Base-by-base conservation (phyloP, 148 eudicot species). In the Arctostaphylos glauca region DNA sequence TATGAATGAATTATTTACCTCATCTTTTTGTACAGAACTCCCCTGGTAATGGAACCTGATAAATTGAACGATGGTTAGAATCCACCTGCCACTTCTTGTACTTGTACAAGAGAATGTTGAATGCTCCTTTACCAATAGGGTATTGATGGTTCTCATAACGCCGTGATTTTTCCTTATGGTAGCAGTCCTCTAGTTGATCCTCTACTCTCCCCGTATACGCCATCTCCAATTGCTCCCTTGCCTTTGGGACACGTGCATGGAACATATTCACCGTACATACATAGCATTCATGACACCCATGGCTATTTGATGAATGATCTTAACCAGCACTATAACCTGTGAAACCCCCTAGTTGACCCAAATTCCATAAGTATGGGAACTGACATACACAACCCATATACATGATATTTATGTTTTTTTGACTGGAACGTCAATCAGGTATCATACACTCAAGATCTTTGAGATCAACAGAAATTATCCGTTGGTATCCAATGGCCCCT, bases 81-180 rank as follows among this genome's bases (percentile, higher is more conserved):
- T 21, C 83, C 74, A 52, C 83, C 83, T 66, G 79, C 52, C 47
- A 60, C 68, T 59, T 19, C 72, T 75, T 81, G 21, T 31, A 14
- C n/a, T 38, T 6, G 47, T 9, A 38, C 80, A 59, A 31, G 66
- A 50, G 74, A 49, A 75, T 53, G 46, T 50, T 84, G 82, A 84
- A 25, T 74, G 80, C 38, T 18, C 54, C 3, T 8, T 3, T 14
- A 77, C 74, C 21, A 44, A 38, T 23, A 81, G 48, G 7, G n/a
- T 43, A 70, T 74, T 79, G 82, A 73, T 83, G 88, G 79, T 71
- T 44, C 78, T 79, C 85, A 81, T 43, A 6, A 21, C 47, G 23
- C 71, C 55, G 46, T 66, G 70, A 55, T n/a, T 58, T 82, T 52
- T 9, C 23, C 15, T 76, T 62, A 76, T 66, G 75, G 68, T 68